These are phyloP conservation scores for Aethionema arabicum DNA, from an alignment of 345 rosid genomes.

Conservation along the genomic window DNA sequence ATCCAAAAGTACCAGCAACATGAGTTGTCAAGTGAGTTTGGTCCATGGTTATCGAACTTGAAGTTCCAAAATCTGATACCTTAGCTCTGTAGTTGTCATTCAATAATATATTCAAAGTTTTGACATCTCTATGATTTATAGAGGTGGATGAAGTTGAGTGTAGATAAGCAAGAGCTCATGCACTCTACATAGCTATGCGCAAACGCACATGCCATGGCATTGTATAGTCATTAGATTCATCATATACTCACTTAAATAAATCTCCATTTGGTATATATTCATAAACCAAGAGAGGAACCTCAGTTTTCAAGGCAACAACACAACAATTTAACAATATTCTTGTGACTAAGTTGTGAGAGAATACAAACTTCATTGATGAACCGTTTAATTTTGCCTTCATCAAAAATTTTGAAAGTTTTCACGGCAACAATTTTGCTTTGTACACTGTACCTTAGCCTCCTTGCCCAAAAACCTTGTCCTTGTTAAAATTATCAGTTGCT, in stretches of 20 bases:
- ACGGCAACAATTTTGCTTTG: conserved; percentile 39
- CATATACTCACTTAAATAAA: conserved; percentile 40
- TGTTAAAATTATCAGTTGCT: conserved; percentile 21
- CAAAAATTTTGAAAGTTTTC: conserved; percentile 27
- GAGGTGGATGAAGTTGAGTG: conserved; percentile 40
- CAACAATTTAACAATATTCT: conserved; percentile 34
- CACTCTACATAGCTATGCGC: conserved; percentile 37
- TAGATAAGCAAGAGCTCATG: conserved; percentile 36
- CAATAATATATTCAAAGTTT: conserved; percentile 40
- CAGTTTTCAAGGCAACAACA: conserved; percentile 45
- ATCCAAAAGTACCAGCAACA: conserved; percentile 29
- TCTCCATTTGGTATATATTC: conserved; percentile 44
- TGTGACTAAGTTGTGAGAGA: conserved; percentile 38
- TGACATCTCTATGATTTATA: conserved; percentile 45
- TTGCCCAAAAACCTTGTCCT: conserved; percentile 32
- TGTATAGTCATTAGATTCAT: background rate
- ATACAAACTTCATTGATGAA: conserved; percentile 48
- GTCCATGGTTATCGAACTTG: conserved; percentile 41
- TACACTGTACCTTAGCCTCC: conserved; percentile 45
- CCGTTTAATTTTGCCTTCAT: conserved; percentile 31
- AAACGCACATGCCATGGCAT: conserved; percentile 44
- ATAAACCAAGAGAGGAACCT: conserved; percentile 32
- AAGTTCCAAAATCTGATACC: conserved; percentile 51
- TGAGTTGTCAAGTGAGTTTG: conserved; percentile 30
- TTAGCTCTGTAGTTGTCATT: conserved; percentile 36